Conservation (phyloP, 805 yeast genomes). For the Tetrapisispora pingtungensis region DNA sequence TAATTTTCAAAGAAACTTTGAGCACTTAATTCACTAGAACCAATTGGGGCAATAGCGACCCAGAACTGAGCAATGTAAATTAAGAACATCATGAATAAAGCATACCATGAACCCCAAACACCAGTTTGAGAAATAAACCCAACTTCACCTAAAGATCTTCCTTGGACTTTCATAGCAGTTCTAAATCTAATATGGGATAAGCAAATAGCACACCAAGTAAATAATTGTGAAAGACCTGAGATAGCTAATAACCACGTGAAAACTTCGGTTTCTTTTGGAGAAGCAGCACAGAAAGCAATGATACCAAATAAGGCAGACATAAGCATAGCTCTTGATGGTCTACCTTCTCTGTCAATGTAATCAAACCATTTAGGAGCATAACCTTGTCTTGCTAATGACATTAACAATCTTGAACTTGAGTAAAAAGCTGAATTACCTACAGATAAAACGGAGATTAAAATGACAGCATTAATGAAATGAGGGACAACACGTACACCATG, state of each 20-base stretch:
- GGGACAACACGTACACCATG: slow-evolving; percentile 60
- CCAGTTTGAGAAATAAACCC: slow-evolving; percentile 46
- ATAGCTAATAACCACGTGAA: slow-evolving; percentile 58
- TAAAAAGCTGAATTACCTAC: slow-evolving; percentile 71
- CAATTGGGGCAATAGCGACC: slow-evolving; percentile 53
- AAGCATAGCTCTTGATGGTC: slow-evolving; percentile 50
- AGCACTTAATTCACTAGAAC: slow-evolving; percentile 30
- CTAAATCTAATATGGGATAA: slow-evolving; percentile 50
- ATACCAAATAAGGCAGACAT: slow-evolving; percentile 46
- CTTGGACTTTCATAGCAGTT: slow-evolving; percentile 46
- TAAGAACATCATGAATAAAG: slow-evolving; percentile 38
- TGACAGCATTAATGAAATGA: slow-evolving; percentile 63
- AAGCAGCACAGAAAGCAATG: slow-evolving; percentile 60
- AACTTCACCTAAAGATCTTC: slow-evolving; percentile 39
- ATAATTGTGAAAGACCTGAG: slow-evolving; percentile 50
- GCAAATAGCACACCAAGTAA: slow-evolving; percentile 55
- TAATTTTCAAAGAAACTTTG: slow-evolving; percentile 36
- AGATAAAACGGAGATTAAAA: slow-evolving; percentile 59
- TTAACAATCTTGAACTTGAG: slow-evolving; percentile 62
- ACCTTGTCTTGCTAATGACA: slow-evolving; percentile 62
- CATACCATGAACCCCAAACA: slow-evolving; percentile 43
- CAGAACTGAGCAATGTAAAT: slow-evolving; percentile 53
- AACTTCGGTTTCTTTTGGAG: slow-evolving; percentile 44
- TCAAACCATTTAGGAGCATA: slow-evolving; percentile 49
- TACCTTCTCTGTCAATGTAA: slow-evolving; percentile 47